A percentile compares a stretch with the other conserved stretches of the same genome.
Evolutionary conservation across 805 yeast species (phyloP).

Genomic region (Kodamaea jinghongensis): DNA sequence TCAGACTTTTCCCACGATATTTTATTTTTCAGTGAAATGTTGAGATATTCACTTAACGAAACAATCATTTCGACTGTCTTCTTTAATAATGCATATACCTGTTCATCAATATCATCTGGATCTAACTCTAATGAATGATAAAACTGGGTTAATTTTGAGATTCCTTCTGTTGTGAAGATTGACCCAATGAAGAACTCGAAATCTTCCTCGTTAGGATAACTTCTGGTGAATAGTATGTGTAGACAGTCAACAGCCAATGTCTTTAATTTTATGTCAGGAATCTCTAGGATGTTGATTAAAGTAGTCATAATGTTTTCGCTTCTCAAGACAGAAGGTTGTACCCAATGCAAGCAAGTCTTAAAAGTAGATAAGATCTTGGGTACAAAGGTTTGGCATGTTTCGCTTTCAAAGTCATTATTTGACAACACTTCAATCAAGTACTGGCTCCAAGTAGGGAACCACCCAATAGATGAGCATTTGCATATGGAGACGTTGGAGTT

Average conservation of each 20-base stretch:
- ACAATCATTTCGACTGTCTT: conserved; percentile 93
- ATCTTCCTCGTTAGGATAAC: conserved; percentile 62
- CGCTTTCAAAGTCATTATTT: conserved; percentile 24
- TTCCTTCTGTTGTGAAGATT: conserved; percentile 73
- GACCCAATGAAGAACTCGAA: conserved; percentile 76
- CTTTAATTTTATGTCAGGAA: conserved; percentile 64
- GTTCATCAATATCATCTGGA: conserved; percentile 75
- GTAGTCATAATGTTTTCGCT: conserved; percentile 63
- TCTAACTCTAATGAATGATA: conserved; percentile 59
- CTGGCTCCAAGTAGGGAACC: conserved; percentile 74
- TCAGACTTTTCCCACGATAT: conserved; percentile 57
- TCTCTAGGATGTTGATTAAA: conserved; percentile 56
- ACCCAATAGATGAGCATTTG: conserved; percentile 73
- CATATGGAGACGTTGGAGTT: conserved; percentile 62
- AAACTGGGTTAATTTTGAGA: conserved; percentile 61
- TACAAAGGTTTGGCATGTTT: conserved; percentile 44
- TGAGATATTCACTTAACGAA: conserved; percentile 75
- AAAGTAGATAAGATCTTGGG: conserved; percentile 74
- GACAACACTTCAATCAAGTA: conserved; percentile 34
- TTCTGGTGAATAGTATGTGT: conserved; percentile 82
- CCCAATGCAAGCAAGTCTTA: conserved; percentile 91
- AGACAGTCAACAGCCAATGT: conserved; percentile 87
- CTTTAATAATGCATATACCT: conserved; percentile 74
- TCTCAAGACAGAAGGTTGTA: conserved; percentile 71
- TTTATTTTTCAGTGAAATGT: conserved; percentile 41